Conservation (phyloP, 2,329 filamentous ascomycete species). For the Penicillium sp. region DNA sequence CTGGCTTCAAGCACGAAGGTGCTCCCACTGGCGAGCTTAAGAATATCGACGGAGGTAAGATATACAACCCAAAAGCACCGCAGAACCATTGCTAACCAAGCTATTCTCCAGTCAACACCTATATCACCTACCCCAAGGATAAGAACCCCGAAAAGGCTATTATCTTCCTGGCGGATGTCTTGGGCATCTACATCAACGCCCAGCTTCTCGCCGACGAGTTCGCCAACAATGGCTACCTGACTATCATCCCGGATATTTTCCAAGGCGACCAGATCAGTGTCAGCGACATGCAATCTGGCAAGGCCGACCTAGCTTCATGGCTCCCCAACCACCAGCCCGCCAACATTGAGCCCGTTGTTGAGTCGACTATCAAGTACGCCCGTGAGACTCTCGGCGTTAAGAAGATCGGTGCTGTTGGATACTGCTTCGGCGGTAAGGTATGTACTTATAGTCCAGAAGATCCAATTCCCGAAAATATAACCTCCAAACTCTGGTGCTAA, state of each 20-base stretch:
- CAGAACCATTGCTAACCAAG: slow-evolving; percentile 2
- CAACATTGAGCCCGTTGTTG: slow-evolving; percentile 55
- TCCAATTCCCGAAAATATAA: neutral
- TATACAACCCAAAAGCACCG: neutral
- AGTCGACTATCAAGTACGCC: slow-evolving; percentile 55
- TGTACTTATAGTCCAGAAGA: slow-evolving; percentile 14
- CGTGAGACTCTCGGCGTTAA: slow-evolving; percentile 56
- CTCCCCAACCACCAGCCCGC: slow-evolving; percentile 50
- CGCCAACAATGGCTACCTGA: slow-evolving; percentile 70
- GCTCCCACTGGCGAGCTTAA: slow-evolving; percentile 49
- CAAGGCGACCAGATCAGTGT: slow-evolving; percentile 62
- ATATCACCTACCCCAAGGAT: slow-evolving; percentile 55
- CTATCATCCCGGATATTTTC: slow-evolving; percentile 70
- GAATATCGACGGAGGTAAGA: slow-evolving; percentile 48
- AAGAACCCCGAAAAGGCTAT: slow-evolving; percentile 55
- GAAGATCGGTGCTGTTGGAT: slow-evolving; percentile 65
- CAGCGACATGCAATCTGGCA: slow-evolving; percentile 49
- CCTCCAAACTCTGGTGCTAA: neutral
- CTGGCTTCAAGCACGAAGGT: slow-evolving; percentile 55
- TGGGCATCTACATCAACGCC: slow-evolving; percentile 60
- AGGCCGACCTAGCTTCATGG: slow-evolving; percentile 54
- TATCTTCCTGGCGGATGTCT: slow-evolving; percentile 58
- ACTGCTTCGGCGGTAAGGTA: slow-evolving; percentile 74
- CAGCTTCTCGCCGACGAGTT: slow-evolving; percentile 72
- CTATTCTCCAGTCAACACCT: slow-evolving; percentile 50